A percentile compares a stretch with the other conserved stretches of the same genome.
These are phyloP conservation scores for Podospora sp. DNA, from an alignment of 495 filamentous ascomycete genomes.

Conservation along the genomic window DNA sequence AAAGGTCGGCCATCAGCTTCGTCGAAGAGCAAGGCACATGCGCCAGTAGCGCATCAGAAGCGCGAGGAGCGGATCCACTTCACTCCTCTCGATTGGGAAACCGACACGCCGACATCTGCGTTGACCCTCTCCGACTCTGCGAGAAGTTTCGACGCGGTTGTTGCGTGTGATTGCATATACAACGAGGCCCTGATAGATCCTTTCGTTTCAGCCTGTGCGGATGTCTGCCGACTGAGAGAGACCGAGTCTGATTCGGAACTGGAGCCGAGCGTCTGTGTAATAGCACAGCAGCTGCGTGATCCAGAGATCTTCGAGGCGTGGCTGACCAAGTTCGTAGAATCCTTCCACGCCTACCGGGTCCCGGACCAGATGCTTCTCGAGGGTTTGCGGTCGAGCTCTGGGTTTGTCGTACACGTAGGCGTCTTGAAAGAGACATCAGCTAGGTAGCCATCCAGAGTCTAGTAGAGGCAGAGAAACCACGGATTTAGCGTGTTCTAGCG, in stretches of 20 bases:
- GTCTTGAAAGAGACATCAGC: conserved; percentile 42
- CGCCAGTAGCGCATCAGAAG: background rate
- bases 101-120: conserved; percentile 46
- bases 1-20: background rate
- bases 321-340: conserved; percentile 64
- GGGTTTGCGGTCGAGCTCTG: conserved; percentile 59
- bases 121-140: conserved; percentile 35
- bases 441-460: background rate
- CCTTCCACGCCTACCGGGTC: conserved; percentile 78
- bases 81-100: conserved; percentile 71
- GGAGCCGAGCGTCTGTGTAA: conserved; percentile 56
- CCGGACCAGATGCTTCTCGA: conserved; percentile 56
- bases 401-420: conserved; percentile 70
- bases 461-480: background rate
- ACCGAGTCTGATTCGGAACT: background rate
- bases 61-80: conserved; percentile 42
- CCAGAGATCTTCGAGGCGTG: conserved; percentile 83
- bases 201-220: conserved; percentile 82
- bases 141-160: conserved; percentile 60
- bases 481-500: background rate
- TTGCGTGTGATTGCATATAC: conserved; percentile 90
- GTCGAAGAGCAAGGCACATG: background rate
- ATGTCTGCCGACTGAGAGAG: conserved; percentile 64
- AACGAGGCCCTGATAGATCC: conserved; percentile 81
- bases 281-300: conserved; percentile 85